Evolutionary conservation across 208 protist species (phyloP).

Genomic region (Crithidia sp.): DNA sequence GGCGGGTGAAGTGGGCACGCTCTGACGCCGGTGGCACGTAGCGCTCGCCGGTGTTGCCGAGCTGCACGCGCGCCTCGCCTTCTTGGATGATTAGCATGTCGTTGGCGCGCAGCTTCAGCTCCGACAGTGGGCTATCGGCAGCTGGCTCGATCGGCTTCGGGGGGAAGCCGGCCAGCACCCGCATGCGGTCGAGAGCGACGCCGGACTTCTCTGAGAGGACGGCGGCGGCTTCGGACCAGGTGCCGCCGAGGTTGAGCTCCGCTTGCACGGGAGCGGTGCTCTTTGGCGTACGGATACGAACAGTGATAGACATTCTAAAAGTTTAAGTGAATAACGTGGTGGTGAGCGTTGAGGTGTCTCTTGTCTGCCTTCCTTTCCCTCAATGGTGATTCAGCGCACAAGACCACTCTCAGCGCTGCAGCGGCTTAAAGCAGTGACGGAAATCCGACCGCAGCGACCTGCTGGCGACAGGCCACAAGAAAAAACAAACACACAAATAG

Average conservation of each 20-base stretch:
- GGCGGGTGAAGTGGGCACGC: constrained; percentile 82
- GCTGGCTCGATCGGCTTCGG: constrained; percentile 67
- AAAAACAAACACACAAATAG: too few relatives aligned
- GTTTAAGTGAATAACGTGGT: neutral
- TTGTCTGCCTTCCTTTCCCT: neutral
- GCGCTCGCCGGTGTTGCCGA: constrained; percentile 56
- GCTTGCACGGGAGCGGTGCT: constrained; percentile 42
- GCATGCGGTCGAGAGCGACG: constrained; percentile 45
- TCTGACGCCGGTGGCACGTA: constrained; percentile 85
- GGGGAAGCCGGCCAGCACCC: constrained; percentile 79
- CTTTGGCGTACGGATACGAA: constrained; percentile 77
- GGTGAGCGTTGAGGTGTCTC: neutral
- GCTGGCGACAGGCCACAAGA: too few relatives aligned
- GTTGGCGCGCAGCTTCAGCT: constrained; percentile 47
- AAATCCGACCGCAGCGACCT: too few relatives aligned
- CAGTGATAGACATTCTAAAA: constrained; percentile 37
- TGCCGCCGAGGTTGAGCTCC: constrained; percentile 40
- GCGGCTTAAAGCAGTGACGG: too few relatives aligned
- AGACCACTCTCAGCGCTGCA: too few relatives aligned
- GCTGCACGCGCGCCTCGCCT: constrained; percentile 66
- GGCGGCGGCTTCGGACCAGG: constrained; percentile 27
- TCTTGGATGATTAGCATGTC: constrained; percentile 85
- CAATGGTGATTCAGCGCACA: too few relatives aligned
- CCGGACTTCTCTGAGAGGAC: constrained; percentile 29
- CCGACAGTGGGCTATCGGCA: constrained; percentile 33